A percentile compares a stretch with the other conserved stretches of the same genome.
phyloP scores from a whole-genome alignment of 805 yeast genomes.

The Saccharomycopsis sp. region DNA sequence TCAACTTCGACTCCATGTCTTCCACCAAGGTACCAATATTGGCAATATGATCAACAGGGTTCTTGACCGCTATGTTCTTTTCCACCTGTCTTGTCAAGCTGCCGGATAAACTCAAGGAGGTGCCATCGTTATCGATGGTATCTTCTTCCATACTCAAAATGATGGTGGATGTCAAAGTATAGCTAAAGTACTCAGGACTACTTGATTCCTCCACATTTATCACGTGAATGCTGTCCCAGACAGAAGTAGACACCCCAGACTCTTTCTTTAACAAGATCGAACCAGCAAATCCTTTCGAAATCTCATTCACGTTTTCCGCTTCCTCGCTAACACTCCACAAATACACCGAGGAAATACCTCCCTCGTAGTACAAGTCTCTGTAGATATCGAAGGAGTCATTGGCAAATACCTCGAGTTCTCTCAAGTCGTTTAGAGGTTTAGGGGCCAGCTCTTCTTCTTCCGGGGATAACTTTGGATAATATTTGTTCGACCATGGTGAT shows the following conservation, averaged over 20 bases:
- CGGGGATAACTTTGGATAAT: conserved; percentile 41
- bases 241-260: conserved; percentile 35
- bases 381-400: conserved; percentile 89
- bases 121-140: conserved; percentile 25
- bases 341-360: conserved; percentile 83
- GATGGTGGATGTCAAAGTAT: conserved; percentile 80
- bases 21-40: conserved; percentile 82
- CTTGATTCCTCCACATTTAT: conserved; percentile 52
- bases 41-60: conserved; percentile 63
- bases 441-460: conserved; percentile 63
- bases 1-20: conserved; percentile 76
- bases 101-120: conserved; percentile 55
- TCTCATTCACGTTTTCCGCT: conserved; percentile 28
- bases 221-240: conserved; percentile 94
- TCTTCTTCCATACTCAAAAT: conserved; percentile 52
- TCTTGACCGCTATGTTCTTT: conserved; percentile 35
- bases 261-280: conserved; percentile 77
- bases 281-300: conserved; percentile 67
- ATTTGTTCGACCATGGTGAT: conserved; percentile 83
- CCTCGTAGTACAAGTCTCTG: conserved; percentile 90
- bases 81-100: conserved; percentile 78
- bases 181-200: conserved; percentile 26
- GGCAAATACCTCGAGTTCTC: conserved; percentile 70
- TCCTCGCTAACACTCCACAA: conserved; percentile 73
- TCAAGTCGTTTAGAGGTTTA: conserved; percentile 54